Conservation (phyloP, 2,329 filamentous ascomycete species). For the Aspergillus carbonarius region DNA sequence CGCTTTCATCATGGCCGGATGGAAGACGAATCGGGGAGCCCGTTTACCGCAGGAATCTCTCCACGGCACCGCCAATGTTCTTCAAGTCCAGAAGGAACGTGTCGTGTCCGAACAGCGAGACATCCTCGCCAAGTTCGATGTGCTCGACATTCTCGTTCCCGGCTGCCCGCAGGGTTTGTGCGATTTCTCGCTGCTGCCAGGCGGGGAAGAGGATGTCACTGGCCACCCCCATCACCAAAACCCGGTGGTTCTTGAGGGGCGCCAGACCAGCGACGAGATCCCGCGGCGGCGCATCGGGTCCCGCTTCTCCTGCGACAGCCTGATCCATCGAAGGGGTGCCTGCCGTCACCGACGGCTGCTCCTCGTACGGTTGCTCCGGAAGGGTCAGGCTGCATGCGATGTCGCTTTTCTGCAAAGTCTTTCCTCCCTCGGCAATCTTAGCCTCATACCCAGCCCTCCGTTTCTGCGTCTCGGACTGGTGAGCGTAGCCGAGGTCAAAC, state of each 20-base stretch:
- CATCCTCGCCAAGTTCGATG: slow-evolving; percentile 88
- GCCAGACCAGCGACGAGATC: slow-evolving; percentile 78
- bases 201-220: slow-evolving; percentile 96
- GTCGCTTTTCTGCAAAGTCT: slow-evolving; percentile 37
- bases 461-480: slow-evolving; percentile 62
- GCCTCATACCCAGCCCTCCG: slow-evolving; percentile 63
- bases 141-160: slow-evolving; percentile 84
- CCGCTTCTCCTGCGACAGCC: slow-evolving; percentile 20
- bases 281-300: slow-evolving; percentile 58
- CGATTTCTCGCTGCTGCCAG: slow-evolving; percentile 96
- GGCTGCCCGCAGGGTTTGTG: slow-evolving; percentile 71
- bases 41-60: slow-evolving; percentile 69
- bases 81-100: slow-evolving; percentile 92
- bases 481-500: slow-evolving; percentile 79
- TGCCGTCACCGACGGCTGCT: slow-evolving; percentile 64
- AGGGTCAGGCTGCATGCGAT: slow-evolving; percentile 75
- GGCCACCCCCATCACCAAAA: slow-evolving; percentile 87
- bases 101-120: slow-evolving; percentile 93
- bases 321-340: slow-evolving; percentile 35
- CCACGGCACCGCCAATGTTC: slow-evolving; percentile 82
- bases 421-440: slow-evolving; percentile 54
- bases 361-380: slow-evolving; percentile 80
- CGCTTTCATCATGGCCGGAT: background rate
- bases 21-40: no score
- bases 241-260: slow-evolving; percentile 70